Base-by-base conservation (phyloP, 176 grass and related monocot species). In the Bonia amplexicaulis region DNA sequence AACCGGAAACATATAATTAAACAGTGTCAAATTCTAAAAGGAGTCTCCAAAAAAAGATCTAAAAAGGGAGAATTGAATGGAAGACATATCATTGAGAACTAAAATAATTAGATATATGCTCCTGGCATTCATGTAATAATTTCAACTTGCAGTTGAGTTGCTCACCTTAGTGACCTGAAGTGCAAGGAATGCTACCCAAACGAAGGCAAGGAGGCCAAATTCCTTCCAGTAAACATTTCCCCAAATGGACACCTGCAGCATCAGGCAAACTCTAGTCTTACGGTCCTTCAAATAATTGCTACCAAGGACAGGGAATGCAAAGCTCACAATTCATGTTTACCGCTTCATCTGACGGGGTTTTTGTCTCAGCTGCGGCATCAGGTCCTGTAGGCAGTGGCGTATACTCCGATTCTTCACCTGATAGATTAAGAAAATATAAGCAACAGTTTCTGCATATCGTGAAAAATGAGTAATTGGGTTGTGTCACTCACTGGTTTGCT, bases 211-310 rank as follows among this genome's bases (percentile, higher is more conserved):
- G 55, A 98, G 83, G 26, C 91, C 89, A 31, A 92, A 48, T 67
- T 98, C 89, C 86, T 93, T 95, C 93, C 91, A 92, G 73, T 73
- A 90, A 61, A 95, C 55, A 85, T 95, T 98, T 19, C 87, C 12
- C 83, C 94, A 80, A 62, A 98, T 6, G 53, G 91, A 73, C n/a
- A 80, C 41, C 93, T 98, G 84, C 69, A 80, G 65, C 9, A 5
- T 42, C 1, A 59, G 19, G 45, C 0, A 35, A 23, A 13, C 15
- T 26, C 9, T 60, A 58, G 16, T 75, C 29, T 78, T 9, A 61
- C 0, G 15, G 33, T 54, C 27, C 12, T 79, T 76, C 20, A 6
- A 17, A 78, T 22, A 48, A 47, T 71, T 20, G 9, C 23, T 82
- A 69, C 19, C 7, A 64, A 74, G 13, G 41, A 17, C 4, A 65